These are phyloP conservation scores for Epichloe gansuensis DNA, from an alignment of 2,329 filamentous ascomycete genomes.

Conservation along the genomic window DNA sequence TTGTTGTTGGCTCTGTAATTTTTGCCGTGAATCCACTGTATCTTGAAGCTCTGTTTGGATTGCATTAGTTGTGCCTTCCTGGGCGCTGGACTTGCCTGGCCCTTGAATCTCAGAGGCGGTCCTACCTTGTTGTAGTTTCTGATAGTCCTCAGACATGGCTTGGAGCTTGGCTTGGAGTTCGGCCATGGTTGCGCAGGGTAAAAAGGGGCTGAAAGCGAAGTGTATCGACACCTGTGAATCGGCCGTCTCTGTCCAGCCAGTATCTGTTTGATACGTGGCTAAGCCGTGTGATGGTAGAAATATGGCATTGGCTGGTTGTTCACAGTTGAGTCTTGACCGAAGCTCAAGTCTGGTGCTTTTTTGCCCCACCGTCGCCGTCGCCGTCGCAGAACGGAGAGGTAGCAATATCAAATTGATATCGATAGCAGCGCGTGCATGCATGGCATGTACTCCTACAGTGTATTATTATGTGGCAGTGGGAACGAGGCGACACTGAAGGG, in stretches of 20 bases:
- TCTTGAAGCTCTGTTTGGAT: constrained; percentile 57
- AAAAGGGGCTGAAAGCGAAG: neutral
- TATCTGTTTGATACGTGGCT: neutral
- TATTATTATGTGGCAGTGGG: no score
- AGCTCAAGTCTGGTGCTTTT: no score
- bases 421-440: neutral
- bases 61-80: constrained; percentile 2
- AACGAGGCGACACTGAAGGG: neutral
- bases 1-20: constrained; percentile 84
- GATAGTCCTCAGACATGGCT: constrained; percentile 73
- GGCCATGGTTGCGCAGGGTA: constrained; percentile 37
- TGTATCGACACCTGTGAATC: neutral
- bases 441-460: neutral
- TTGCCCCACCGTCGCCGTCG: neutral
- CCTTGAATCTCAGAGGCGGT: neutral
- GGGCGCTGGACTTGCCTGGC: neutral
- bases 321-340: no score
- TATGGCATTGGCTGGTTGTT: no score
- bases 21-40: constrained; percentile 68
- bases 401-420: neutral
- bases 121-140: constrained; percentile 71
- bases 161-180: constrained; percentile 68
- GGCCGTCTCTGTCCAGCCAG: neutral
- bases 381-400: neutral
- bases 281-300: neutral